phyloP scores from a whole-genome alignment of 768 basidiomycete species.

The Termitomyces sp. region DNA sequence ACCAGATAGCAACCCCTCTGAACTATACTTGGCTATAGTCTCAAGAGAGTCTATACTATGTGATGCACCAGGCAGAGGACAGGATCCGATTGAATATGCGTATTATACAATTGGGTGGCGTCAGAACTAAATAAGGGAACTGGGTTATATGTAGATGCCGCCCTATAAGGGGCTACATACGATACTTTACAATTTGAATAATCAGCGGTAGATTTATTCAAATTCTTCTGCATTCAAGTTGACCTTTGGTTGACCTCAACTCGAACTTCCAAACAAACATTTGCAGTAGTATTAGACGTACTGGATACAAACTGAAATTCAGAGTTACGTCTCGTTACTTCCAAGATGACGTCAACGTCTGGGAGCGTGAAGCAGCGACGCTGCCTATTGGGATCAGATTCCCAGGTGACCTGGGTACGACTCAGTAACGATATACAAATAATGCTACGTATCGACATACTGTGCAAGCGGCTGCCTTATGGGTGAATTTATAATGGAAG shows the following conservation, averaged over 20 bases:
- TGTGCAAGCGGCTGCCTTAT: conserved; percentile 47
- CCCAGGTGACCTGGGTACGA: conserved; percentile 46
- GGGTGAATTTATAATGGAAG: conserved; percentile 61
- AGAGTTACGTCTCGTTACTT: conserved; percentile 20
- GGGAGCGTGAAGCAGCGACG: conserved; percentile 33
- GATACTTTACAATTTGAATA: no score
- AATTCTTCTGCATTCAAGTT: no score
- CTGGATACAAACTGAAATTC: background rate
- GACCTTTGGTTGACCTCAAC: no score
- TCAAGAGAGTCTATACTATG: conserved; percentile 53
- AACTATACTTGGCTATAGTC: conserved; percentile 41
- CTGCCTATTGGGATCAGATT: conserved; percentile 56
- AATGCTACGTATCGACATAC: conserved; percentile 25
- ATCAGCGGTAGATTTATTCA: no score
- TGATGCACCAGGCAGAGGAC: conserved; percentile 33
- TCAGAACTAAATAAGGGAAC: background rate
- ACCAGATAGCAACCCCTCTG: background rate
- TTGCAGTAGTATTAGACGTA: no score
- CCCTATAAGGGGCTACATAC: no score
- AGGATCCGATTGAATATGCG: conserved; percentile 61
- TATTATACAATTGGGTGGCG: conserved; percentile 75
- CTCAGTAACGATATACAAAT: background rate
- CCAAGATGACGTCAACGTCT: conserved; percentile 42
- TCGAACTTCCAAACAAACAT: no score
- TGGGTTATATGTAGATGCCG: background rate